Evolutionary conservation across 176 grass and related monocot species (phyloP).

Genomic region (Triticum timopheevii): DNA sequence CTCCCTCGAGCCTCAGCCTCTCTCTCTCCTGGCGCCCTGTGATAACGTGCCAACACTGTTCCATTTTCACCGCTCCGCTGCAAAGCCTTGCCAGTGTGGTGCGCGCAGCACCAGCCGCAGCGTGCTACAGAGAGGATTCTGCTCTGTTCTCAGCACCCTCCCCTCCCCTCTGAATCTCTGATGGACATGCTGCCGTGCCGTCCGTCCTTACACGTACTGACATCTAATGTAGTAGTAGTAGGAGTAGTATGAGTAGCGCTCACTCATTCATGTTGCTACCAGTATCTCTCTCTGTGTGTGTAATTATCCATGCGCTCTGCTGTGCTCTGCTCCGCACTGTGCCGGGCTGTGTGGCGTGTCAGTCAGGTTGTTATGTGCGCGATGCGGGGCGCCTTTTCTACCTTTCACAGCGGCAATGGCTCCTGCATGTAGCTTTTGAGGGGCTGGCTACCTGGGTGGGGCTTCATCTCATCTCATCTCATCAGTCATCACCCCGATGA

Average conservation of each 20-base stretch:
- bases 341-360: constrained; percentile 7
- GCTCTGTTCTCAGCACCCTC: constrained; percentile 2
- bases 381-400: not conserved
- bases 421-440: not conserved
- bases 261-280: no score
- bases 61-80: constrained; percentile 17
- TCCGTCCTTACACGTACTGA: not conserved
- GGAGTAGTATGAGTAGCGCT: no score
- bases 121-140: not conserved
- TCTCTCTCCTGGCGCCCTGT: not conserved
- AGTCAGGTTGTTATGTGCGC: not conserved
- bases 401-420: not conserved
- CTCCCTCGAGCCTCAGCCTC: no score
- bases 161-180: not conserved
- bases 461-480: not conserved
- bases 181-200: not conserved
- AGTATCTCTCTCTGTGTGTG: no score
- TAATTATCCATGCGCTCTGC: not conserved
- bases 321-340: not conserved
- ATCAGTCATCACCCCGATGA: not conserved
- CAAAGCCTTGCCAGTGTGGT: not conserved
- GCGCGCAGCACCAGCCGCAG: not conserved
- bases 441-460: not conserved
- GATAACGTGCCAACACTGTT: not conserved
- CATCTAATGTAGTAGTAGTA: no score